Conservation (phyloP, 768 basidiomycete genomes). For the Dioszegia hungarica region DNA sequence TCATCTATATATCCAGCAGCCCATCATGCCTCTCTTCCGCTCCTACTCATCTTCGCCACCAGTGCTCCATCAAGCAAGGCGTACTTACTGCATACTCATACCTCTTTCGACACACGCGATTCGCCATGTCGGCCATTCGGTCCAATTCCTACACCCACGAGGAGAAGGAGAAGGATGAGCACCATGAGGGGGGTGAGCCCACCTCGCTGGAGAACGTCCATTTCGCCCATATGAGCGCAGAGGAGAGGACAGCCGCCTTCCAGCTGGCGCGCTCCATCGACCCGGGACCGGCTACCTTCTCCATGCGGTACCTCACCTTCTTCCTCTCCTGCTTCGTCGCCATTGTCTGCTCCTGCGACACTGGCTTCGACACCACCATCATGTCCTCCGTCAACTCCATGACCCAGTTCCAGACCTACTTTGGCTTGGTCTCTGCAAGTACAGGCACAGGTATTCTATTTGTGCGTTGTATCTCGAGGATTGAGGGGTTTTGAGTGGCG, state of each 20-base stretch:
- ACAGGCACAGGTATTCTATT: constrained; percentile 56
- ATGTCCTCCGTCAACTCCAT: constrained; percentile 53
- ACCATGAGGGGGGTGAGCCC: not conserved
- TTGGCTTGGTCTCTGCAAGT: constrained; percentile 53
- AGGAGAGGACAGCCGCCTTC: constrained; percentile 20
- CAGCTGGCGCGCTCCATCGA: constrained; percentile 13
- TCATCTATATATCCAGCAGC: too few relatives aligned
- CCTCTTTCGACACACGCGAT: too few relatives aligned
- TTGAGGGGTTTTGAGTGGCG: not conserved
- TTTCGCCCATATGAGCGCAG: constrained; percentile 12
- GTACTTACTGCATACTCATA: too few relatives aligned
- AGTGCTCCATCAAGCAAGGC: too few relatives aligned
- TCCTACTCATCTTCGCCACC: too few relatives aligned
- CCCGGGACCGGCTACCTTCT: constrained; percentile 10
- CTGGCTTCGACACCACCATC: constrained; percentile 31
- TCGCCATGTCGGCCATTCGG: too few relatives aligned
- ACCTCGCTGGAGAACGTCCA: not conserved
- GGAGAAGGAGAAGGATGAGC: not conserved
- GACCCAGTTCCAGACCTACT: constrained; percentile 53
- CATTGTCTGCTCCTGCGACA: not conserved
- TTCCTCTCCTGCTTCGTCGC: constrained; percentile 1
- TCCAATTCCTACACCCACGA: not conserved
- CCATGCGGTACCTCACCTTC: constrained; percentile 5
- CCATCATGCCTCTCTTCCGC: too few relatives aligned
- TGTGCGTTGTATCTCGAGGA: constrained; percentile 27